phyloP scores from a whole-genome alignment of 2,329 filamentous ascomycete species.

The Fusarium nygamai region DNA sequence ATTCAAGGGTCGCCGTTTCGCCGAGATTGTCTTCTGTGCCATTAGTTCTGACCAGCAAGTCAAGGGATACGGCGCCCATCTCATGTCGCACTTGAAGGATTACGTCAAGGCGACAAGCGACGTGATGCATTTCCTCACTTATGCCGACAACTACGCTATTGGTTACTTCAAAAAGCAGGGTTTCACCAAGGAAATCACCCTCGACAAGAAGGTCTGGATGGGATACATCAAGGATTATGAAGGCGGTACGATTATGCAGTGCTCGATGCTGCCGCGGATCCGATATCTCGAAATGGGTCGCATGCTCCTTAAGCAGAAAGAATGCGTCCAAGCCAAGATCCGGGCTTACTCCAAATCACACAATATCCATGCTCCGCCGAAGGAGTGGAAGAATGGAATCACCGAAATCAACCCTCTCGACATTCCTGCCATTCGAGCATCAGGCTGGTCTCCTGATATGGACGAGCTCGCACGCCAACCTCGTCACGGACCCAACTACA shows the following conservation, averaged over 20 bases:
- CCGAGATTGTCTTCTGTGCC: slow-evolving; percentile 98
- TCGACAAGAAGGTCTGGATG: slow-evolving; percentile 94
- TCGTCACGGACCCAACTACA: slow-evolving; percentile 95
- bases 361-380: slow-evolving; percentile 84
- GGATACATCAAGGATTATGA: slow-evolving; percentile 99
- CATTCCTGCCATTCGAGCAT: slow-evolving; percentile 88
- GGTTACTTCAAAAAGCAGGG: slow-evolving; percentile 99
- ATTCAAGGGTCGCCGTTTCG: slow-evolving; percentile 91
- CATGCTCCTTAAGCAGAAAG: slow-evolving; percentile 97
- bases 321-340: slow-evolving; percentile 94
- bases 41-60: slow-evolving; percentile 98
- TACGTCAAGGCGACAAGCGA: slow-evolving; percentile 97
- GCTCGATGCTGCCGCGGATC: slow-evolving; percentile 93
- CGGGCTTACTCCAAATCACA: slow-evolving; percentile 90
- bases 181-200: slow-evolving; percentile 97
- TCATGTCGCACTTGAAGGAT: slow-evolving; percentile 98
- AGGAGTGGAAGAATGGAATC: slow-evolving; percentile 83
- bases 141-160: slow-evolving; percentile 98
- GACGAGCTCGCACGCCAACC: slow-evolving; percentile 95
- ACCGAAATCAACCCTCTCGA: slow-evolving; percentile 83
- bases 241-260: slow-evolving; percentile 99
- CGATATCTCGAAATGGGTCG: slow-evolving; percentile 92
- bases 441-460: slow-evolving; percentile 97
- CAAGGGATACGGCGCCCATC: slow-evolving; percentile 96
- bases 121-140: slow-evolving; percentile 98